Evolutionary conservation across 2,329 filamentous ascomycete genomes (phyloP), one percentile per base, ranked within the genome.

Genomic region (Arthrobotrys musiformis): DNA sequence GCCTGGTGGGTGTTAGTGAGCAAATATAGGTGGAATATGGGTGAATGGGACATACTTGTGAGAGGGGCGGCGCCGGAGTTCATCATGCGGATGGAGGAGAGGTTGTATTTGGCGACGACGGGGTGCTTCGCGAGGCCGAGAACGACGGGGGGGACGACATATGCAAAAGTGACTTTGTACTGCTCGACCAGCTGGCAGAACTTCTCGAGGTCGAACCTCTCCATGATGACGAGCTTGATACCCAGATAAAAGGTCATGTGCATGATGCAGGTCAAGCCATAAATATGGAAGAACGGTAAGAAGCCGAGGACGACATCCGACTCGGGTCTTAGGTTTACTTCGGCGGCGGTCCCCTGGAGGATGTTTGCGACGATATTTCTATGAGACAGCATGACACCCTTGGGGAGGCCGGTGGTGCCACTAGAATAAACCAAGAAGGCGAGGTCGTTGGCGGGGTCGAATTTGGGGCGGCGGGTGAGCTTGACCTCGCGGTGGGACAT

Each of bases 231-330:
- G 0, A 91, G 86, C 68, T 89, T 86, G 62, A 90, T 85, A 5
- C 92, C 93, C 17, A 64, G 42, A 15, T 79, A 73, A 52, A 73
- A 78, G 4, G 70, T 52, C 15, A 70, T 26, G 17, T 68, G 48
- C 35, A 70, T 58, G 8, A 69, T 66, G 74, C 80, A 79, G 17
- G 78, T 80, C 13, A 81, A 74, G 28, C 80, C 93, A 81, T 97
- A 97, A 79, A 97, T 94, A 82, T 97, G 93, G 84, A 93, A 97
- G 83, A 97, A 95, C 0, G 94, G 94, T 9, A 97, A 84, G 73
- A 97, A 91, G 1, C 92, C 92, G 5, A 97, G 83, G 30, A 95
- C 85, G 74, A 88, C 89, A 82, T 97, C 94, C 58, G 79, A 86
- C 84, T 9, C 79, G 82, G 22, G 82, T 81, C 61, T 81, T 8